Percentiles rank a stretch among this genome's conserved stretches.
These are phyloP conservation scores for Debaryomyces coudertii DNA, from an alignment of 1,139 yeast species.

Conservation along the genomic window DNA sequence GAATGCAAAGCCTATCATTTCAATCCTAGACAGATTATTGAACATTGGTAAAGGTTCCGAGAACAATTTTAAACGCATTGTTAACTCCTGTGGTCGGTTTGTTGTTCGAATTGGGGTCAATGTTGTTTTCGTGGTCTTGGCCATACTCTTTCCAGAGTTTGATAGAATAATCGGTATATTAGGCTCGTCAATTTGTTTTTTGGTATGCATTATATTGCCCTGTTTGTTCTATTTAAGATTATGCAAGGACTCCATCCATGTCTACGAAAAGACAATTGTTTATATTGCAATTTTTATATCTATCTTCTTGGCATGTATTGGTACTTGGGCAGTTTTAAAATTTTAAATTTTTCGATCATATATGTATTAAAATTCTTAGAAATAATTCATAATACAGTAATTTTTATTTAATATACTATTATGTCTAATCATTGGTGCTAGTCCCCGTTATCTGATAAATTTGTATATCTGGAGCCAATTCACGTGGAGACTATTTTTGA, in stretches of 20 bases:
- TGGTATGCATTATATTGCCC: slow-evolving; percentile 59
- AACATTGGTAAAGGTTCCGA: slow-evolving; percentile 21
- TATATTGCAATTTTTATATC: slow-evolving; percentile 27
- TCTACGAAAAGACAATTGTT: slow-evolving; percentile 29
- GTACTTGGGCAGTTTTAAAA: slow-evolving; percentile 45
- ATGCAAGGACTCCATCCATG: slow-evolving; percentile 28
- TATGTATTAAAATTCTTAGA: no score
- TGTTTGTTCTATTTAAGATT: slow-evolving; percentile 54
- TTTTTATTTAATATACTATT: no score
- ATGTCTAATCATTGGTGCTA: no score
- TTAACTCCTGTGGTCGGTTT: slow-evolving; percentile 21
- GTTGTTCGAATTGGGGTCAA: slow-evolving; percentile 50
- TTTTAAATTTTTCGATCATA: slow-evolving; percentile 17
- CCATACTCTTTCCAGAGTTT: slow-evolving; percentile 60
- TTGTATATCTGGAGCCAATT: no score
- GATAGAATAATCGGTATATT: slow-evolving; percentile 58
- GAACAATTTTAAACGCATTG: slow-evolving; percentile 14
- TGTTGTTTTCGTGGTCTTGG: slow-evolving; percentile 50
- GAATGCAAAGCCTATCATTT: slow-evolving; percentile 82
- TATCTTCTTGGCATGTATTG: slow-evolving; percentile 34
- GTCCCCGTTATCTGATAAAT: no score
- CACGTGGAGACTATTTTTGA: no score
- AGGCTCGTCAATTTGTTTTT: slow-evolving; percentile 60
- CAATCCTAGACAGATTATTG: slow-evolving; percentile 53
- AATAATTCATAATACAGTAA: no score